Percentiles rank a stretch among this genome's conserved stretches.
Evolutionary conservation across 352 stramenopile genomes (phyloP).

Genomic region (Pythium dissotocum): DNA sequence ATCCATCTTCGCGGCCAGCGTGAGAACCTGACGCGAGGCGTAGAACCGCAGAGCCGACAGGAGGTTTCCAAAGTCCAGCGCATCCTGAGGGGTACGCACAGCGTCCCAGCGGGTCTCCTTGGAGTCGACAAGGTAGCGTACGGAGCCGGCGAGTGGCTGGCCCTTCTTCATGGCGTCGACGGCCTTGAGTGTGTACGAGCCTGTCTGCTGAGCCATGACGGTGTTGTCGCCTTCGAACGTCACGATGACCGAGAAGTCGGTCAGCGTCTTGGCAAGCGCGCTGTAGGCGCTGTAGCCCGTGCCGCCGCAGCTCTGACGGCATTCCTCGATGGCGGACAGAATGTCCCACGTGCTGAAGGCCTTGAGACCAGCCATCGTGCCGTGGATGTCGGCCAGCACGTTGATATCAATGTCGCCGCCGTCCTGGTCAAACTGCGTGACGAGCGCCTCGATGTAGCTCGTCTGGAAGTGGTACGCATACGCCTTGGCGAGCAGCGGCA

Average conservation of each 20-base stretch:
- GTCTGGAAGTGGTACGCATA: slow-evolving; percentile 94
- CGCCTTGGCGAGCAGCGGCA: slow-evolving; percentile 88
- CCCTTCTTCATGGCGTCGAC: slow-evolving; percentile 54
- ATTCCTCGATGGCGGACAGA: slow-evolving; percentile 91
- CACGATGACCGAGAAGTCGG: slow-evolving; percentile 95
- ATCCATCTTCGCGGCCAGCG: slow-evolving; percentile 40
- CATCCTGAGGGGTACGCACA: slow-evolving; percentile 26
- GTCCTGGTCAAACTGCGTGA: slow-evolving; percentile 86
- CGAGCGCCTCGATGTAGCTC: slow-evolving; percentile 71
- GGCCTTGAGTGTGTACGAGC: slow-evolving; percentile 62
- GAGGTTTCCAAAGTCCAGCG: slow-evolving; percentile 37
- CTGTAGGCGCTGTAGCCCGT: slow-evolving; percentile 93
- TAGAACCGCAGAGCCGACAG: slow-evolving; percentile 53
- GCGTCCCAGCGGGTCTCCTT: slow-evolving; percentile 40
- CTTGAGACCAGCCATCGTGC: slow-evolving; percentile 94
- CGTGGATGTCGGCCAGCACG: slow-evolving; percentile 92
- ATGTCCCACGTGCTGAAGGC: slow-evolving; percentile 92
- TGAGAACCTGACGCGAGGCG: slow-evolving; percentile 48
- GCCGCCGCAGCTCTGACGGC: slow-evolving; percentile 94
- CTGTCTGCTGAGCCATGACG: slow-evolving; percentile 95
- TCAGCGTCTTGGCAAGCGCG: slow-evolving; percentile 88
- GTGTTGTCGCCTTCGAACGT: slow-evolving; percentile 97
- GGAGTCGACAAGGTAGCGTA: slow-evolving; percentile 49
- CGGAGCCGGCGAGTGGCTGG: slow-evolving; percentile 56
- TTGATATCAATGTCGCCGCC: slow-evolving; percentile 64